Conservation (phyloP, 345 rosid species). For the Toxicodendron radicans region DNA sequence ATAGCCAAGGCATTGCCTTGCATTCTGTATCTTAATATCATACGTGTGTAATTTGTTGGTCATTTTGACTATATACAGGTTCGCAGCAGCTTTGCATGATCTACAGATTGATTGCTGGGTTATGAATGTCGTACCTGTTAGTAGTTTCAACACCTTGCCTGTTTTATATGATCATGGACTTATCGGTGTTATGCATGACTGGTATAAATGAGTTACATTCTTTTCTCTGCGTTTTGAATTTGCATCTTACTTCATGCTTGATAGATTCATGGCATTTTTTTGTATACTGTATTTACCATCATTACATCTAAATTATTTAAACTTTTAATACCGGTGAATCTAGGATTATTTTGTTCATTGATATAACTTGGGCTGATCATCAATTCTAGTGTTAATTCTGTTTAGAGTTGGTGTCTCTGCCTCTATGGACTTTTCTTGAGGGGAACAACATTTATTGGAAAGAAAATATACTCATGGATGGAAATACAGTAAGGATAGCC, state of each 20-base stretch:
- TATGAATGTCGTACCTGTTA: slow-evolving; percentile 61
- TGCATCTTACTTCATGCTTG: neutral
- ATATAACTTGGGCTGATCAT: no score
- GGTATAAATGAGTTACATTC: slow-evolving; percentile 36
- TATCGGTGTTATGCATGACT: slow-evolving; percentile 67
- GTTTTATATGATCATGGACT: slow-evolving; percentile 71
- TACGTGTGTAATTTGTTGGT: neutral
- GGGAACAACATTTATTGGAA: no score
- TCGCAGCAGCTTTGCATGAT: slow-evolving; percentile 62
- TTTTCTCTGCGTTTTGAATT: slow-evolving; percentile 3
- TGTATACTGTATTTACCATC: neutral
- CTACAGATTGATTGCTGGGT: slow-evolving; percentile 59
- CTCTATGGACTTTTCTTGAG: no score
- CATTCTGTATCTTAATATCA: neutral
- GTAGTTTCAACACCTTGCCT: slow-evolving; percentile 63
- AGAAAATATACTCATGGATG: no score
- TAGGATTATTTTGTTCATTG: no score
- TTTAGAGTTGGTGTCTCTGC: no score
- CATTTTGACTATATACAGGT: slow-evolving; percentile 35
- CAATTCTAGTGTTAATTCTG: no score
- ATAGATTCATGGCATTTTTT: neutral
- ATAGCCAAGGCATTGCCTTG: neutral
- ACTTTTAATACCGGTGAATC: no score
- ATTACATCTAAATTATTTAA: neutral
- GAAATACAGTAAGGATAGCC: no score